A percentile compares a stretch with the other conserved stretches of the same genome.
phyloP scores from a whole-genome alignment of 2,329 filamentous ascomycete genomes.

The Leptodontidium sp. region DNA sequence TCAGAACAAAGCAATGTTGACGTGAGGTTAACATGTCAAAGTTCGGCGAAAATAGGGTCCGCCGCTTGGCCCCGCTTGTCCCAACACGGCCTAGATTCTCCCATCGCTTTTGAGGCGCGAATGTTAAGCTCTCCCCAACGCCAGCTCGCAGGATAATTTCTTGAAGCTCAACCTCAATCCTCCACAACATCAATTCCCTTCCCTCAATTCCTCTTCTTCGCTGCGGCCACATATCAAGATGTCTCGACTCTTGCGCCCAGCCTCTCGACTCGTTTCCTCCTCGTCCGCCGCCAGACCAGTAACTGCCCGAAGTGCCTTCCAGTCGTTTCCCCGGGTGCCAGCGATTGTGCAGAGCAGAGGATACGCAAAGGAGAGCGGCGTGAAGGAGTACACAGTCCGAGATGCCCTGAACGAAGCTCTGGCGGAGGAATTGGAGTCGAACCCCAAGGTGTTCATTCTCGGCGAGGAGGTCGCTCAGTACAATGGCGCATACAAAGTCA shows the following conservation, averaged over 20 bases:
- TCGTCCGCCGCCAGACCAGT: slow-evolving; percentile 57
- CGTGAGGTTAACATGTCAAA: neutral
- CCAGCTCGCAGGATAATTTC: slow-evolving; percentile 19
- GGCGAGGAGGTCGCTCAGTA: slow-evolving; percentile 99
- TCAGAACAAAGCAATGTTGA: no score
- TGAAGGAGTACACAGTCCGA: slow-evolving; percentile 95
- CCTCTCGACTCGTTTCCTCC: slow-evolving; percentile 68
- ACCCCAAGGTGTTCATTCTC: slow-evolving; percentile 93
- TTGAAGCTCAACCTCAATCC: slow-evolving; percentile 18
- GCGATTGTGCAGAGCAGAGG: slow-evolving; percentile 45
- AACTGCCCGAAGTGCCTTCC: slow-evolving; percentile 59
- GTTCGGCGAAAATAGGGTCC: slow-evolving; percentile 15
- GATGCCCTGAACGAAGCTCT: slow-evolving; percentile 98
- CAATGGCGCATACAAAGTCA: slow-evolving; percentile 99
- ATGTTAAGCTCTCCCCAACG: slow-evolving; percentile 19
- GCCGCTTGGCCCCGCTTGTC: slow-evolving; percentile 1
- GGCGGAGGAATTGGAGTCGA: slow-evolving; percentile 93
- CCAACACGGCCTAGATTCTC: slow-evolving; percentile 6
- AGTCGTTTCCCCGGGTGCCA: slow-evolving; percentile 50
- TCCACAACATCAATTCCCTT: slow-evolving; percentile 29
- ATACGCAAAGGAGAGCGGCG: slow-evolving; percentile 55
- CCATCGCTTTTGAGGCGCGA: slow-evolving; percentile 14
- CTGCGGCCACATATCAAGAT: slow-evolving; percentile 43
- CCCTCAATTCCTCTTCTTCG: slow-evolving; percentile 28
- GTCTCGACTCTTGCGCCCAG: slow-evolving; percentile 69